Conservation (phyloP, 2,329 filamentous ascomycete genomes). For the Dothiorella sarmentorum region DNA sequence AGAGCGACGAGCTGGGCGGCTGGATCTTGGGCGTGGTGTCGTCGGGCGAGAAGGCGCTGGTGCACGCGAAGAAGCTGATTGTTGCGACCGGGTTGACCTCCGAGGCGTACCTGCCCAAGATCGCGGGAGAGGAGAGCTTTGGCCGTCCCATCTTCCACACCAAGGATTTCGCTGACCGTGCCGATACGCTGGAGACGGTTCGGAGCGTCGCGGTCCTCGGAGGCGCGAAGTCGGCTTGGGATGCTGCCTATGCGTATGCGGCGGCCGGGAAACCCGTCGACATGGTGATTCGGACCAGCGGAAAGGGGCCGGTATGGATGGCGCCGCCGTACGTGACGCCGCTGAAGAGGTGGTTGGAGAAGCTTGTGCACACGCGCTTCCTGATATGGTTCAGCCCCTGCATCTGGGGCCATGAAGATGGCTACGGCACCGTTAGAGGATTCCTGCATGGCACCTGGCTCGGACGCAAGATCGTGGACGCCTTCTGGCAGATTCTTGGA, state of each 20-base stretch:
- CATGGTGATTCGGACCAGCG: constrained; percentile 57
- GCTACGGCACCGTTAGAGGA: constrained; percentile 51
- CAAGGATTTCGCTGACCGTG: constrained; percentile 48
- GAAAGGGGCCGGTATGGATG: constrained; percentile 60
- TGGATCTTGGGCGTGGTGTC: constrained; percentile 24
- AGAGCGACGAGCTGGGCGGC: constrained; percentile 34
- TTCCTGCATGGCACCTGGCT: constrained; percentile 58
- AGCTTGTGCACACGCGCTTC: constrained; percentile 63
- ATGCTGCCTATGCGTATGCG: constrained; percentile 59
- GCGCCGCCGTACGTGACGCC: constrained; percentile 55
- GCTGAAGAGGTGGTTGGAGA: constrained; percentile 65
- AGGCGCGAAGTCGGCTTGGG: constrained; percentile 61
- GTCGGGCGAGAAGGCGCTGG: constrained; percentile 19
- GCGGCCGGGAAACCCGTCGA: constrained; percentile 44
- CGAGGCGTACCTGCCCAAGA: constrained; percentile 52
- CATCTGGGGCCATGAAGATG: constrained; percentile 64
- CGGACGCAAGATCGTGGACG: constrained; percentile 54
- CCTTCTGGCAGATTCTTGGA: constrained; percentile 56
- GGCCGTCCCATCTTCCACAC: constrained; percentile 56
- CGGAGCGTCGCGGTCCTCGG: constrained; percentile 54
- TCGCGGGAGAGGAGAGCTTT: constrained; percentile 51
- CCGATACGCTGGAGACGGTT: constrained; percentile 31
- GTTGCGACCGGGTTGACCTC: constrained; percentile 61
- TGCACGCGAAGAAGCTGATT: constrained; percentile 50
- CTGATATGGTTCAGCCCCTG: constrained; percentile 74